These are phyloP conservation scores for Globisporangium orthogonon DNA, from an alignment of 352 stramenopile genomes.

Conservation along the genomic window DNA sequence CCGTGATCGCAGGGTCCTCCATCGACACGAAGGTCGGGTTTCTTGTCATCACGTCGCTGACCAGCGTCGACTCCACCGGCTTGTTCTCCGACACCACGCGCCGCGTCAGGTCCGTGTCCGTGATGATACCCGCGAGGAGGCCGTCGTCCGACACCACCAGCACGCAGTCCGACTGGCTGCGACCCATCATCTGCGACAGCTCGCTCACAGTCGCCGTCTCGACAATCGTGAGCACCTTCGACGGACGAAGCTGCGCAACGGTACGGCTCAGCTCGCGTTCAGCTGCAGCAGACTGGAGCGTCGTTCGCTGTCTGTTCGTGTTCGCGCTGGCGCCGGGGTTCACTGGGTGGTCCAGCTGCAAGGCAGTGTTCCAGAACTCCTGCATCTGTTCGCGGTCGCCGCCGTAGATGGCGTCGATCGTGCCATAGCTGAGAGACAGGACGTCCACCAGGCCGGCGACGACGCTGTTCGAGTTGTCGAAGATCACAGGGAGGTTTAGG, in stretches of 20 bases:
- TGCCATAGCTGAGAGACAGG: slow-evolving; percentile 80
- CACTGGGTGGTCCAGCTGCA: slow-evolving; percentile 70
- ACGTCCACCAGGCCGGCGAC: slow-evolving; percentile 83
- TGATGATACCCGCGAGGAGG: slow-evolving; percentile 93
- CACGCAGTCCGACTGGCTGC: slow-evolving; percentile 89
- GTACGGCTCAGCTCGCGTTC: slow-evolving; percentile 74
- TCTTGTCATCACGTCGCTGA: slow-evolving; percentile 79
- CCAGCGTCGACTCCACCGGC: slow-evolving; percentile 54
- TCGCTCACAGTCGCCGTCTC: slow-evolving; percentile 81
- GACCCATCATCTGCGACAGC: slow-evolving; percentile 83
- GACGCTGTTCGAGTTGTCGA: slow-evolving; percentile 45
- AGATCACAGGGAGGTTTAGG: slow-evolving; percentile 76
- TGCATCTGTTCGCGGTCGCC: slow-evolving; percentile 85
- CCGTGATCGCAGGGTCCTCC: slow-evolving; percentile 79
- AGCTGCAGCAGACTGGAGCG: slow-evolving; percentile 43
- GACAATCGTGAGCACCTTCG: slow-evolving; percentile 86
- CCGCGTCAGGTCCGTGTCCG: slow-evolving; percentile 86
- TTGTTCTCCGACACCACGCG: slow-evolving; percentile 79
- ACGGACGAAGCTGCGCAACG: slow-evolving; percentile 72
- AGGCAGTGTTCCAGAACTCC: slow-evolving; percentile 85
- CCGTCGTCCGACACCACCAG: slow-evolving; percentile 89
- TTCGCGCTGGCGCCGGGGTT: slow-evolving; percentile 29
- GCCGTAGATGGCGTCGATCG: slow-evolving; percentile 85
- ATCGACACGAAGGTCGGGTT: slow-evolving; percentile 82
- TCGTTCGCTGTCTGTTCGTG: slow-evolving; percentile 39